Base-by-base conservation (phyloP, 495 filamentous ascomycete species). In the Tuber melanosporum region DNA sequence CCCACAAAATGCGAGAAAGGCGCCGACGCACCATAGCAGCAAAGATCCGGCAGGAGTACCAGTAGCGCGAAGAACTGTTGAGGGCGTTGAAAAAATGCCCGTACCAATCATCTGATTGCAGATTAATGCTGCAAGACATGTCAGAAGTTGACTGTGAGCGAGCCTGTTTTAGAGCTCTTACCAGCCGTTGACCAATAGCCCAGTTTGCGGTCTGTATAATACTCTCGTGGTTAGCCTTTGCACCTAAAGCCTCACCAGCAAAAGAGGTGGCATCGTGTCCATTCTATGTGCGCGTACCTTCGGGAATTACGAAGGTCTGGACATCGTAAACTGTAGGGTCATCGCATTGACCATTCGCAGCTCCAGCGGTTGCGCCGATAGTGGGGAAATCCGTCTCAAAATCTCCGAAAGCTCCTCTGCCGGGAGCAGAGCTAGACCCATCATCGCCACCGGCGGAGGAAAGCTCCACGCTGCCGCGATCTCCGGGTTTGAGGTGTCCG, bases 51-150 rank as follows among this genome's bases (percentile, higher is more conserved):
- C 89, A 41, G 89, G 87, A 74, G 86, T 88, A 0, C 88, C 87
- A 22, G 81, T 82, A 46, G 82, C 79, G 2, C 70, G 49, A 26
- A 85, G 75, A 71, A 86, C 85, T 6, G 75, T 78, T 17, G 75
- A 74, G 4, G 85, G 85, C 12, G 84, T 86, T 3, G 85, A 81
- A 74, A 86, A 86, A 49, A 86, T 75, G 14, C 88, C 88, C 3
- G 88, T 89, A 47, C 88, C 88, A 42, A 89, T 89, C 87, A 89
- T 89, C 75, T 88, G 88, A 81, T 89, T 89, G 71, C 88, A 77
- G 47, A 89, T 89, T 49, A 89, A 74, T 19, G 73, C 76, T 78
- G 12, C 43, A 22, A 19, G 3, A 14, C 20, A 9, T 42, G 36
- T 78, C 42, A 78, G 70, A 72, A 42, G 15, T 36, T 36, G 26